phyloP scores from a whole-genome alignment of 2,329 filamentous ascomycete genomes.

The Herpotrichia juniperi region DNA sequence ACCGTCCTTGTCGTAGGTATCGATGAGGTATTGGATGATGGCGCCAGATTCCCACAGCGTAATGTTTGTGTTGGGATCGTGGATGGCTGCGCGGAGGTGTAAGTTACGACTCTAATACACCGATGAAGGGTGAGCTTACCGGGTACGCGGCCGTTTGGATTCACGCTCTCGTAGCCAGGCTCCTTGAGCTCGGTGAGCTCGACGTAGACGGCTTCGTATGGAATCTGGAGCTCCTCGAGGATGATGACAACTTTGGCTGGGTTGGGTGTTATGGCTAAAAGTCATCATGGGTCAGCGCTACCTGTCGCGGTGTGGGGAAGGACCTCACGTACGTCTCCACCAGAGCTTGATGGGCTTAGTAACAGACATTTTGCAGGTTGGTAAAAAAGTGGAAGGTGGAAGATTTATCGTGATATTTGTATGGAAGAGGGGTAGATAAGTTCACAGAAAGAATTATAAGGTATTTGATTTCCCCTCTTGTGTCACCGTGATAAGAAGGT shows the following conservation, averaged over 20 bases:
- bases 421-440: no score
- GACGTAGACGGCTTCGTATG: conserved; percentile 38
- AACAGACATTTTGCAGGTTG: no score
- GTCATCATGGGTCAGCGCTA: no score
- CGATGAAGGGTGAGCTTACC: background rate
- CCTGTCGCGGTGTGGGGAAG: no score
- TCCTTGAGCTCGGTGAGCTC: conserved; percentile 30
- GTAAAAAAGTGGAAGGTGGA: no score
- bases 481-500: no score
- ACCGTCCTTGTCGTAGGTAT: conserved; percentile 33
- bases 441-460: no score
- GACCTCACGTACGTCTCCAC: no score
- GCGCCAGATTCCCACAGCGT: conserved; percentile 52
- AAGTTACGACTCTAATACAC: background rate
- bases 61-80: conserved; percentile 53
- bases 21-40: conserved; percentile 45
- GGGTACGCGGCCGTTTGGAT: conserved; percentile 51
- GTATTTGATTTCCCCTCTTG: no score
- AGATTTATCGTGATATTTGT: no score
- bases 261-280: no score
- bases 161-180: conserved; percentile 41
- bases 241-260: conserved; percentile 39
- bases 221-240: conserved; percentile 49
- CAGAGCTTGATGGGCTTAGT: no score
- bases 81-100: conserved; percentile 35